Evolutionary conservation across 2,329 filamentous ascomycete genomes (phyloP), one percentile per base, ranked within the genome.

Genomic region (Calonectria montana): DNA sequence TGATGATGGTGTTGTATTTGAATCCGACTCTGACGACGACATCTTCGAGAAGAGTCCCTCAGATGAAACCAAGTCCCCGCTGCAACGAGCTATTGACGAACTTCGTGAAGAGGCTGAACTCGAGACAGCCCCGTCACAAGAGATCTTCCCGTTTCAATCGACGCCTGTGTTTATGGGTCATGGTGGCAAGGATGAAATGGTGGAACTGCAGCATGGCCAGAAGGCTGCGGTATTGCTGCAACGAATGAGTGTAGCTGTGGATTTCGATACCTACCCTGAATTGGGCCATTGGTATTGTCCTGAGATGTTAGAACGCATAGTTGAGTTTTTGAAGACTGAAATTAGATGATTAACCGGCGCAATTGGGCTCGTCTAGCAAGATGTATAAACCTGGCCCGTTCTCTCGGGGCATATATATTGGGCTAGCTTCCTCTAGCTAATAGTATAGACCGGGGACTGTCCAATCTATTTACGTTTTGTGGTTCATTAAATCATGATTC

Each of bases 101-200:
- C 76, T 82, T 37, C 70, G 78, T 3, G 74, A 78, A 59, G 80
- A 82, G 59, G 78, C 74, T 8, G 80, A 82, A 57, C 67, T 82
- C 15, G 69, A 72, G 1, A 48, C 67, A 25, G n/a, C 47, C 2
- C 18, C 31, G 2, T 15, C 55, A 9, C 31, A 45, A 2, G 18
- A 31, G 21, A 59, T 45, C 4, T 75, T 71, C 21, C 74, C 71
- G 12, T 75, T 81, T 69, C 31, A 74, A 48, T 63, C 71, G 5
- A 84, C 82, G 1, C 86, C 88, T 0, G 75, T 87, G 0, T 86
- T 89, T 29, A 75, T 90, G 21, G 82, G 86, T 3, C 85, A 90
- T 76, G 84, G 87, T 3, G 74, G 73, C 5, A 74, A 84, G 25
- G 86, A 89, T 72, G 77, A 82, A 43, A 83, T 85, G 21, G 84